Evolutionary conservation across 1,284 basidiomycete species (phyloP).

Genomic region (Austroboletus niveus): DNA sequence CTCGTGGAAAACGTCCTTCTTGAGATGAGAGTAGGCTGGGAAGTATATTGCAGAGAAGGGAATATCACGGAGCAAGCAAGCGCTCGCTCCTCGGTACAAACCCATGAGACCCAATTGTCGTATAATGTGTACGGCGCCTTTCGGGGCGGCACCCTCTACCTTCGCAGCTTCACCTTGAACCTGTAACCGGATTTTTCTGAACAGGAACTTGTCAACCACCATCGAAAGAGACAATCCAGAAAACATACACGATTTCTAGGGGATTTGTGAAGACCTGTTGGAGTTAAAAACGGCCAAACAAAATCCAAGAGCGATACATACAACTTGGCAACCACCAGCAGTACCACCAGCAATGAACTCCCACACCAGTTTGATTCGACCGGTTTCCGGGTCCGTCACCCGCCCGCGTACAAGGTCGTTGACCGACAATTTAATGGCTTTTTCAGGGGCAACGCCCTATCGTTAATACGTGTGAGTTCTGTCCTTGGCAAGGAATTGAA

Average conservation of each 20-base stretch:
- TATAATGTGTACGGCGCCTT: slow-evolving; percentile 91
- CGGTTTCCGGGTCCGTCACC: slow-evolving; percentile 92
- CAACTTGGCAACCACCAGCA: slow-evolving; percentile 53
- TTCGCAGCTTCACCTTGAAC: slow-evolving; percentile 94
- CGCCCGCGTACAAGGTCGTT: slow-evolving; percentile 89
- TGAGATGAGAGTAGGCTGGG: slow-evolving; percentile 79
- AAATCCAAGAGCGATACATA: slow-evolving; percentile 43
- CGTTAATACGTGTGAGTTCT: slow-evolving; percentile 6
- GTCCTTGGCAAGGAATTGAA: background rate
- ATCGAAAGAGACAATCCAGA: background rate
- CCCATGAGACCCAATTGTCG: slow-evolving; percentile 90
- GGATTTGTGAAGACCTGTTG: slow-evolving; percentile 91
- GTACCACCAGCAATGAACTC: slow-evolving; percentile 90
- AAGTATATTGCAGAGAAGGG: slow-evolving; percentile 90
- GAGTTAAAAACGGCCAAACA: slow-evolving; percentile 15
- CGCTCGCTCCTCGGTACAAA: slow-evolving; percentile 87
- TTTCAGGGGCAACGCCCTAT: slow-evolving; percentile 97
- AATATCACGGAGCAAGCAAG: slow-evolving; percentile 89
- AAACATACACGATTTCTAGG: slow-evolving; percentile 82
- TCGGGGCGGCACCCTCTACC: slow-evolving; percentile 72
- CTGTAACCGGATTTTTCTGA: slow-evolving; percentile 94
- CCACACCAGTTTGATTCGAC: slow-evolving; percentile 83
- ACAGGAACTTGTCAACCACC: slow-evolving; percentile 12
- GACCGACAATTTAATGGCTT: slow-evolving; percentile 95
- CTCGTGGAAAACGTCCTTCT: slow-evolving; percentile 93